Evolutionary conservation across 108 stramenopile genomes (phyloP).

Genomic region (Pseudonitzschia pungens): DNA sequence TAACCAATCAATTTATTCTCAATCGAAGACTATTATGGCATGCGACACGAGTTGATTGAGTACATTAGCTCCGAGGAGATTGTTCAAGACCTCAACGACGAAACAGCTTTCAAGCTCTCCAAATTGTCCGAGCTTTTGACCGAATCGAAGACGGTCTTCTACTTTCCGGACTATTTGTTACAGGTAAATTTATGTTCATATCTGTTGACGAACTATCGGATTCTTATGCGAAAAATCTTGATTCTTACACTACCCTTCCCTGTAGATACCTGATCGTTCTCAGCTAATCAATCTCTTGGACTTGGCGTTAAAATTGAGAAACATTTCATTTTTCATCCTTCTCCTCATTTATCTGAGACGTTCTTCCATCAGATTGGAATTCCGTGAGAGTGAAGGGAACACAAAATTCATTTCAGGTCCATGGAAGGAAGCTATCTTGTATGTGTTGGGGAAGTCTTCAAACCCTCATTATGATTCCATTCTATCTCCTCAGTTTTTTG

Average conservation of each 20-base stretch:
- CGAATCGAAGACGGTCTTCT: slow-evolving; percentile 36
- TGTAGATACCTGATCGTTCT: slow-evolving; percentile 21
- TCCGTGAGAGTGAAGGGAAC: slow-evolving; percentile 25
- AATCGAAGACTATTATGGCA: slow-evolving; percentile 34
- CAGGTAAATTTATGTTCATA: slow-evolving; percentile 16
- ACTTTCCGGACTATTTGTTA: slow-evolving; percentile 37
- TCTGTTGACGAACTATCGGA: background rate
- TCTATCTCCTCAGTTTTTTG: slow-evolving; percentile 30
- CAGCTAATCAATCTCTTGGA: slow-evolving; percentile 36
- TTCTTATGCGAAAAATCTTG: background rate
- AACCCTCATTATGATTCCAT: slow-evolving; percentile 34
- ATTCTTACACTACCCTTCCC: background rate
- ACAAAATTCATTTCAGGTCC: slow-evolving; percentile 25
- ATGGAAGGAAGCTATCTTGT: slow-evolving; percentile 36
- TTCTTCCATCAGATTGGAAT: slow-evolving; percentile 29
- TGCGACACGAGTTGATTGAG: slow-evolving; percentile 33
- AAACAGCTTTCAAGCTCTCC: slow-evolving; percentile 32
- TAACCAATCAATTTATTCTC: background rate
- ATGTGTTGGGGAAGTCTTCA: slow-evolving; percentile 18
- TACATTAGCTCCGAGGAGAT: slow-evolving; percentile 33
- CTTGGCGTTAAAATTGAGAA: slow-evolving; percentile 29
- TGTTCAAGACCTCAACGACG: slow-evolving; percentile 32
- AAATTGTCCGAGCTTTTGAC: slow-evolving; percentile 33
- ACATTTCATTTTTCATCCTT: slow-evolving; percentile 36
- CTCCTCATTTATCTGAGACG: slow-evolving; percentile 32